Evolutionary conservation across 352 stramenopile genomes (phyloP).

Genomic region (Globisporangium cystogenes): DNA sequence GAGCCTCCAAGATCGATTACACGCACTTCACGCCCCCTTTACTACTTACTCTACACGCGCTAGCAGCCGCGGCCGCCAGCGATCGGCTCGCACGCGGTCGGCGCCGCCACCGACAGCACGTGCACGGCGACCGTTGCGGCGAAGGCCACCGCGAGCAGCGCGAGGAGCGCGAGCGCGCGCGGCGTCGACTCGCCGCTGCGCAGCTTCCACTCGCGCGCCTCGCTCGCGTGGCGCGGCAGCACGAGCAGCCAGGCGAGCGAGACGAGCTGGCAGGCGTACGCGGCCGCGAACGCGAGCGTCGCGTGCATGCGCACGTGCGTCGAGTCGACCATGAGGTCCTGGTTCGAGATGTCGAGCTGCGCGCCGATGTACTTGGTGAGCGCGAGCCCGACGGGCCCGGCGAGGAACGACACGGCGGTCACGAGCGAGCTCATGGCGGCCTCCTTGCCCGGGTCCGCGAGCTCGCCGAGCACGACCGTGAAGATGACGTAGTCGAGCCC

Average conservation of each 20-base stretch:
- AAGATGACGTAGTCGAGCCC: constrained; percentile 32
- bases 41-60: too few relatives aligned
- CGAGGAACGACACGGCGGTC: constrained; percentile 32
- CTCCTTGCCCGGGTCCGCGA: constrained; percentile 37
- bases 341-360: constrained; percentile 25
- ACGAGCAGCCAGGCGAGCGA: constrained; percentile 43
- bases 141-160: constrained; percentile 17
- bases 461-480: constrained; percentile 38
- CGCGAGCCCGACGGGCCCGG: constrained; percentile 22
- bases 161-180: constrained; percentile 16
- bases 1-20: too few relatives aligned
- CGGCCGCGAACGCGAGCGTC: constrained; percentile 29
- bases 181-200: constrained; percentile 19
- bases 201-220: constrained; percentile 34
- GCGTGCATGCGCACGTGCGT: constrained; percentile 24
- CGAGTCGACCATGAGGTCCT: constrained; percentile 31
- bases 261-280: constrained; percentile 28
- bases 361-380: constrained; percentile 32
- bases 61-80: constrained; percentile 12
- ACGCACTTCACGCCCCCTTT: too few relatives aligned
- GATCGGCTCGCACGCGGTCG: constrained; percentile 12
- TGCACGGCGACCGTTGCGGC: constrained; percentile 3
- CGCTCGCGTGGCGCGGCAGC: constrained; percentile 47
- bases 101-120: background rate
- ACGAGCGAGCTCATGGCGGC: constrained; percentile 28